Percentiles rank a stretch among this genome's conserved stretches.
Conservation (phyloP, 2,329 filamentous ascomycete species). For the Apiospora rasikravindrae region DNA sequence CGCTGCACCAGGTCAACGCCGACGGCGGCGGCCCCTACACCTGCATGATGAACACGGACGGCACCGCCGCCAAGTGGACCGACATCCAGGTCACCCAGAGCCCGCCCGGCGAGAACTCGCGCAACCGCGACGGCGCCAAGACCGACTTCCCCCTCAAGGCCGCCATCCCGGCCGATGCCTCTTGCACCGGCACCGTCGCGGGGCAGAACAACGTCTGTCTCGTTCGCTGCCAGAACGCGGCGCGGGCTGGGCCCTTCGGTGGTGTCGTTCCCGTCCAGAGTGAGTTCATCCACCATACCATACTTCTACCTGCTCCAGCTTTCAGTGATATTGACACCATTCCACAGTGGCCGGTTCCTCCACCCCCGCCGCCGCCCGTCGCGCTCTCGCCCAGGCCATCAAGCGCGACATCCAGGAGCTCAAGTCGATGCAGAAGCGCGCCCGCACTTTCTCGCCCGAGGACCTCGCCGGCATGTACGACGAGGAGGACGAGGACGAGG, state of each 20-base stretch:
- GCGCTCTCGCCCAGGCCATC: slow-evolving; percentile 33
- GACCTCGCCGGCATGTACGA: slow-evolving; percentile 18
- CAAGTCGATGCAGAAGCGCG: slow-evolving; percentile 22
- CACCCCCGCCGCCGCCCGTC: slow-evolving; percentile 26
- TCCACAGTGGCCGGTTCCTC: slow-evolving; percentile 35
- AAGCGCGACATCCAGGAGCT: slow-evolving; percentile 32
- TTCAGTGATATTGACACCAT: slow-evolving; percentile 23
- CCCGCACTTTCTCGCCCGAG: slow-evolving; percentile 13
- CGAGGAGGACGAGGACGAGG: slow-evolving; percentile 24
- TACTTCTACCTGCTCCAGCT: no score
- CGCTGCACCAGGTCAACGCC: slow-evolving; percentile 69
- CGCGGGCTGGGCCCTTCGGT: slow-evolving; percentile 66
- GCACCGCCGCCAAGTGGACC: slow-evolving; percentile 57
- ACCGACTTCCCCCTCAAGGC: slow-evolving; percentile 60
- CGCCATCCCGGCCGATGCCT: slow-evolving; percentile 58
- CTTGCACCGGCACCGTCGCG: slow-evolving; percentile 65
- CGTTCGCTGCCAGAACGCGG: slow-evolving; percentile 66
- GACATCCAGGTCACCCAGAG: slow-evolving; percentile 60
- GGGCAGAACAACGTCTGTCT: slow-evolving; percentile 66
- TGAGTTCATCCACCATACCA: slow-evolving; percentile 29
- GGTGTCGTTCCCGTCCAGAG: slow-evolving; percentile 63
- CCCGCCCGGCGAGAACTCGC: slow-evolving; percentile 55
- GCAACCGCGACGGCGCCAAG: slow-evolving; percentile 48
- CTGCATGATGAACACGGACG: slow-evolving; percentile 68
- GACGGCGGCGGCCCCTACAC: slow-evolving; percentile 70